Evolutionary conservation across 768 basidiomycete genomes (phyloP), one percentile per base, ranked within the genome.

Genomic region (Galerina sulciceps): DNA sequence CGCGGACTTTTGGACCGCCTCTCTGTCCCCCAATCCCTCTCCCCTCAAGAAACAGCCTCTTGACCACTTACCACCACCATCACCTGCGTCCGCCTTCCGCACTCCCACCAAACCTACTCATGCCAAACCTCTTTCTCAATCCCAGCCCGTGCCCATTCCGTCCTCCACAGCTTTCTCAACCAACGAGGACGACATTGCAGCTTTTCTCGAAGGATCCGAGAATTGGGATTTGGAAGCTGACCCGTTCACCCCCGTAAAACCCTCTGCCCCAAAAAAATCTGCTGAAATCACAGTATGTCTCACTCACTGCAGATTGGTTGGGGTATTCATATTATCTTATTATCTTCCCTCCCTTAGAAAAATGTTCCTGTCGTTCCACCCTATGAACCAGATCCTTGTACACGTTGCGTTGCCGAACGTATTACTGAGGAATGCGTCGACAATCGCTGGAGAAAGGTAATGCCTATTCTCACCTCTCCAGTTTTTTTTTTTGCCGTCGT

Each of bases 171-270:
- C 68, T 8, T 55, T 57, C 31, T 36, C 54, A 48, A 55, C 54
- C 15, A 52, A 40, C 17, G 20, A 34, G 4, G 61, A 81, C 20
- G 83, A 88, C 59, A 63, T 88, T 31, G 67, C 73, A 2, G 66
- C 72, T 3, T 75, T 90, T 13, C 66, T 88, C n/a, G 82, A 87
- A 26, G 90, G 88, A 0, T 85, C 84, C 1, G 89, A 88, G 65
- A 76, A 81, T 37, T 89, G 89, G 86, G 87, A 91, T 62, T 85
- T 87, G 83, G 76, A 82, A 34, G 83, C 85, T 58, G 82, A 85
- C 58, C 78, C 79, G 31, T 59, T 82, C 42, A 81, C 80, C 2
- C 85, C 86, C 3, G 80, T 76, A 57, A 87, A 84, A 55, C 75
- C 76, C 15, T 11, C 53, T n/a, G 9, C 22, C 34, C 10, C 18